Conservation (phyloP, 2,329 filamentous ascomycete genomes). For the Biscogniauxia sp. region DNA sequence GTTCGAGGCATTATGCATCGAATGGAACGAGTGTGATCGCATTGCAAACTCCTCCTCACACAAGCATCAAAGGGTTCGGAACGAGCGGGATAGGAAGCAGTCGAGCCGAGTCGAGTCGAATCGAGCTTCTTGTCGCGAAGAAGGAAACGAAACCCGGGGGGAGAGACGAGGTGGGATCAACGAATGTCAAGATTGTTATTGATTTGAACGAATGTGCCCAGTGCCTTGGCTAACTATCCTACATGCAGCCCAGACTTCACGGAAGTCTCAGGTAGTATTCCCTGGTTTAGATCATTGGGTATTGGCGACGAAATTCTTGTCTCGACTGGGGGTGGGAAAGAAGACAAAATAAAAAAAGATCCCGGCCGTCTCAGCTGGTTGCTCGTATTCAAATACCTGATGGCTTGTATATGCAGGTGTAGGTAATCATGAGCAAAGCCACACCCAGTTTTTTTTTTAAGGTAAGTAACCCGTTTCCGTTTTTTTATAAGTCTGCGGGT, state of each 20-base stretch:
- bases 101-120: not conserved
- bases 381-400: not conserved
- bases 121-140: not conserved
- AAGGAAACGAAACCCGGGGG: not conserved
- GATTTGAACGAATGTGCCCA: not conserved
- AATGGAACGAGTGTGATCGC: constrained; percentile 13
- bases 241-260: not conserved
- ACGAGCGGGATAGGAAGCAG: not conserved
- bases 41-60: not conserved
- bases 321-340: not conserved
- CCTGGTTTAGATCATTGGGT: not conserved
- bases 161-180: not conserved
- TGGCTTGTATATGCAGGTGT: not conserved
- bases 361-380: not conserved
- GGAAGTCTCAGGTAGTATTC: not conserved
- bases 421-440: not conserved
- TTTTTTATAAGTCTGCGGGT: too few species aligned
- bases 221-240: not conserved
- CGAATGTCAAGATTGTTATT: not conserved
- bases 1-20: constrained; percentile 25
- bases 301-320: not conserved
- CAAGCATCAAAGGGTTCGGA: not conserved
- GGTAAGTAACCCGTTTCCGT: too few species aligned
- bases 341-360: not conserved
- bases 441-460: not conserved